A percentile compares a stretch with the other conserved stretches of the same genome.
These are phyloP conservation scores for Grigorovia jiainica DNA, from an alignment of 805 yeast genomes.

Conservation along the genomic window DNA sequence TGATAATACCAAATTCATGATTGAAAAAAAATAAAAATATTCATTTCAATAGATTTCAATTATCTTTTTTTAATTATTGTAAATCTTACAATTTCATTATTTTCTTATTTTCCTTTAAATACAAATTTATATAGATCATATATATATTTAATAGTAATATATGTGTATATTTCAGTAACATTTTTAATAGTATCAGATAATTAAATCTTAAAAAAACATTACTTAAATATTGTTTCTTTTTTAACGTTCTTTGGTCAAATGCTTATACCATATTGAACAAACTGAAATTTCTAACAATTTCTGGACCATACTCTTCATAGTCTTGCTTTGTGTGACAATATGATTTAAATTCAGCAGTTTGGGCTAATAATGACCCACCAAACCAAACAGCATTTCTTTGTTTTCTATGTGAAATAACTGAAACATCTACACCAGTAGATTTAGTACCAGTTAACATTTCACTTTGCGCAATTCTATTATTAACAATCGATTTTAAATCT, in stretches of 20 bases:
- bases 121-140: not conserved
- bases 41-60: too few relatives aligned
- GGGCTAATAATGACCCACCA: conserved; percentile 95
- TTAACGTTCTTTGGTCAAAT: too few relatives aligned
- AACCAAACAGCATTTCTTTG: conserved; percentile 99
- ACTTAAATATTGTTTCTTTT: too few relatives aligned
- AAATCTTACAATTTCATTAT: not conserved
- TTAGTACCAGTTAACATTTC: conserved; percentile 66
- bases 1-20: not conserved
- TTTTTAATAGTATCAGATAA: too few relatives aligned
- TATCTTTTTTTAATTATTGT: not conserved
- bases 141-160: not conserved
- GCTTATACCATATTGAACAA: conserved; percentile 82
- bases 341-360: conserved; percentile 91
- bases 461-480: conserved; percentile 74
- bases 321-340: conserved; percentile 96
- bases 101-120: not conserved
- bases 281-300: conserved; percentile 93
- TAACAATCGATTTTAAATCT: conserved; percentile 82
- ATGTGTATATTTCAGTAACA: not conserved
- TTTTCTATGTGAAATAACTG: conserved; percentile 92
- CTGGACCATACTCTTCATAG: conserved; percentile 96
- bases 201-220: too few relatives aligned
- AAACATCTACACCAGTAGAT: conserved; percentile 92
- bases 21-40: not conserved